Conservation (phyloP, 2,329 filamentous ascomycete genomes). For the Fusarium musae region DNA sequence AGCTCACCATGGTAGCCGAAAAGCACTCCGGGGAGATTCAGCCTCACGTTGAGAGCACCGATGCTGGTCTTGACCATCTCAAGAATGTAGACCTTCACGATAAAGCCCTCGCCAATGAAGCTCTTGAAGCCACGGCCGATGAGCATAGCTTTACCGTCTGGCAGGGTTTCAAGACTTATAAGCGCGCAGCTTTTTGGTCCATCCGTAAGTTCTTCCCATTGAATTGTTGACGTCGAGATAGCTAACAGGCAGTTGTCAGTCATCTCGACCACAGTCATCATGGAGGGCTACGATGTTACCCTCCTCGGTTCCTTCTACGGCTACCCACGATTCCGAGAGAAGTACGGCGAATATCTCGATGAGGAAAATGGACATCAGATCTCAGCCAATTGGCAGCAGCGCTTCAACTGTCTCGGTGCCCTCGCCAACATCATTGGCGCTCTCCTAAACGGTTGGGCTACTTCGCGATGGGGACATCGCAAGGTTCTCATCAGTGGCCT, state of each 20-base stretch:
- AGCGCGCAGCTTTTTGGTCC: conserved; percentile 54
- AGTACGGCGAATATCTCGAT: conserved; percentile 53
- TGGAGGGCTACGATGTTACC: conserved; percentile 63
- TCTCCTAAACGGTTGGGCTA: conserved; percentile 56
- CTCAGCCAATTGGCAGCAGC: conserved; percentile 63
- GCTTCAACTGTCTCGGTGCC: conserved; percentile 52
- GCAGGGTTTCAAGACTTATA: conserved; percentile 54
- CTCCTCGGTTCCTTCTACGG: conserved; percentile 60
- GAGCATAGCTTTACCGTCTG: conserved; percentile 52
- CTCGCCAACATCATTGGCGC: conserved; percentile 54
- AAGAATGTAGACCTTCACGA: conserved; percentile 50
- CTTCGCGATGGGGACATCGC: conserved; percentile 56
- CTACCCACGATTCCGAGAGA: conserved; percentile 53
- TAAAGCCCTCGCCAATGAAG: conserved; percentile 53
- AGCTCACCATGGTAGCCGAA: conserved; percentile 38
- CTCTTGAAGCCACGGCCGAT: conserved; percentile 50
- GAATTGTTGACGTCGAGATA: background rate
- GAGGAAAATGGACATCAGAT: conserved; percentile 57
- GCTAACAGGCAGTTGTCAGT: conserved; percentile 40
- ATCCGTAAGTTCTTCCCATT: conserved; percentile 41
- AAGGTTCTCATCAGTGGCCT: conserved; percentile 56
- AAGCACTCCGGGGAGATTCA: conserved; percentile 33
- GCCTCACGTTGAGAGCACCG: conserved; percentile 47
- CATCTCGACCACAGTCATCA: conserved; percentile 60
- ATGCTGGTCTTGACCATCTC: conserved; percentile 46